Conservation (phyloP, 495 filamentous ascomycete species). For the Hypoxylon lenormandii region DNA sequence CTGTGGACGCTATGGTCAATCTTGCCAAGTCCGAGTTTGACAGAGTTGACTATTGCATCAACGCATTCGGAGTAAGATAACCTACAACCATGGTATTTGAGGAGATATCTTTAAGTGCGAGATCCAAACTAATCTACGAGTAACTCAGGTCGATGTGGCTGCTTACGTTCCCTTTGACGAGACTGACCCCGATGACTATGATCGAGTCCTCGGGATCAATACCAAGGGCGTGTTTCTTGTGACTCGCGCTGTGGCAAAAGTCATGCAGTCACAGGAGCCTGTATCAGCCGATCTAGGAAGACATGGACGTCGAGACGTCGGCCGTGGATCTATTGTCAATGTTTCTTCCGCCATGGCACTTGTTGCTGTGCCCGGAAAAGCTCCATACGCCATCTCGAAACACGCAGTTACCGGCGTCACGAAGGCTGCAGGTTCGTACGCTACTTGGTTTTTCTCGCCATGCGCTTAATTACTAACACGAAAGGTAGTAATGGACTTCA, state of each 20-base stretch:
- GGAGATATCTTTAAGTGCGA: neutral
- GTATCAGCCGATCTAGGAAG: conserved; percentile 32
- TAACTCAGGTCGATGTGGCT: conserved; percentile 40
- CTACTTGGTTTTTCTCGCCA: neutral
- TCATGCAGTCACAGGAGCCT: conserved; percentile 55
- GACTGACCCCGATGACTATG: conserved; percentile 45
- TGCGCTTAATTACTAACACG: neutral
- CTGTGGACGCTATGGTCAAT: conserved; percentile 47
- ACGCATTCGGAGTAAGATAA: conserved; percentile 18
- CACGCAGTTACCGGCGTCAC: conserved; percentile 48
- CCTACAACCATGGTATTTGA: conserved; percentile 10
- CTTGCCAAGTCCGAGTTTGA: conserved; percentile 42
- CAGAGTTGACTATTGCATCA: conserved; percentile 30
- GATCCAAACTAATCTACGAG: neutral
- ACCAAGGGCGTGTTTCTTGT: conserved; percentile 49
- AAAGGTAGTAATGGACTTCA: conserved; percentile 40
- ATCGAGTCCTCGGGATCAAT: conserved; percentile 52
- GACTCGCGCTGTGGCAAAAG: conserved; percentile 51
- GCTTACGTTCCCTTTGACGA: conserved; percentile 36
- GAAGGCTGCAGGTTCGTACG: conserved; percentile 30
- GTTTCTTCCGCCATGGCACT: conserved; percentile 36
- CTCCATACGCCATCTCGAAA: conserved; percentile 44
- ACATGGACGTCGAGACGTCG: conserved; percentile 35
- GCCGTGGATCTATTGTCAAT: conserved; percentile 49
- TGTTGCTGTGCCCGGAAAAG: conserved; percentile 24